These are phyloP conservation scores for Apiospora koreana DNA, from an alignment of 2,329 filamentous ascomycete genomes.

Conservation along the genomic window DNA sequence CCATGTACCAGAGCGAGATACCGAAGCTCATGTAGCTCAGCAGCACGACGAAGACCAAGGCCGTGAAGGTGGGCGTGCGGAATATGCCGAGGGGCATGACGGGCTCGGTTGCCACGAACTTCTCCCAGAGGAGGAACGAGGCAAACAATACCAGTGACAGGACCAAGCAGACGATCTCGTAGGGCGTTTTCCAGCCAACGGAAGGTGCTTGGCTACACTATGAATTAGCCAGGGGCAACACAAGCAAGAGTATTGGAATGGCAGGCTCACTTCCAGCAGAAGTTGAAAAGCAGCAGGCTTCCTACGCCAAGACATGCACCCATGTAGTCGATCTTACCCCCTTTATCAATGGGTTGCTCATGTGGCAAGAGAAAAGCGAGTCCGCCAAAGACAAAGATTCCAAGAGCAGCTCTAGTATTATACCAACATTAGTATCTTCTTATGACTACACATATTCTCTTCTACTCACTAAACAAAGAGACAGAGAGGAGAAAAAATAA, in stretches of 20 bases:
- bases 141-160: slow-evolving; percentile 32
- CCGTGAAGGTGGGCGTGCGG: slow-evolving; percentile 42
- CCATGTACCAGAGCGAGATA: slow-evolving; percentile 49
- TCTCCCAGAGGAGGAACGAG: slow-evolving; percentile 44
- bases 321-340: slow-evolving; percentile 40
- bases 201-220: slow-evolving; percentile 40
- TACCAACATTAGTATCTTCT: neutral
- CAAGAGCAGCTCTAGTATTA: slow-evolving; percentile 20
- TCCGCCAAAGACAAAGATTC: slow-evolving; percentile 17
- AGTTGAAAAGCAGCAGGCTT: slow-evolving; percentile 48
- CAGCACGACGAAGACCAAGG: slow-evolving; percentile 44
- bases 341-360: slow-evolving; percentile 34
- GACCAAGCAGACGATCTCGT: slow-evolving; percentile 41
- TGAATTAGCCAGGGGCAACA: neutral
- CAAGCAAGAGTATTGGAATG: neutral
- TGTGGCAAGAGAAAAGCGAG: slow-evolving; percentile 23
- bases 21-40: slow-evolving; percentile 50
- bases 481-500: neutral
- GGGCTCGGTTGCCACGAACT: slow-evolving; percentile 36
- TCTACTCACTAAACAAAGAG: neutral
- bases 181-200: slow-evolving; percentile 45
- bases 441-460: neutral
- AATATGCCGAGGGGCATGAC: slow-evolving; percentile 50
- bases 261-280: slow-evolving; percentile 49
- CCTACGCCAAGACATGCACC: slow-evolving; percentile 40